These are phyloP conservation scores for Amaranthus palmeri DNA, from an alignment of 148 eudicot genomes.

Conservation along the genomic window DNA sequence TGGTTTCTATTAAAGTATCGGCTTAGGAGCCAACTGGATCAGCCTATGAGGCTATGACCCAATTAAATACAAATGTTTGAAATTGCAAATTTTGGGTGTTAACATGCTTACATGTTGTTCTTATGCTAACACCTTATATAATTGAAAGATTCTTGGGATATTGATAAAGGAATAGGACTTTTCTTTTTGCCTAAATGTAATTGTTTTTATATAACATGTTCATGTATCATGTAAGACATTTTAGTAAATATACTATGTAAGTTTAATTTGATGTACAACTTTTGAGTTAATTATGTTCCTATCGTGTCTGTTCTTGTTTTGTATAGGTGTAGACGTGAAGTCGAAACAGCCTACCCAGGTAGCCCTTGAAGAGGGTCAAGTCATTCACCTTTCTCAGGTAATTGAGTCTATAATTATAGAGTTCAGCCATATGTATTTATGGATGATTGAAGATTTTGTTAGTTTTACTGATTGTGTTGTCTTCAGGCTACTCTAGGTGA, in stretches of 20 bases:
- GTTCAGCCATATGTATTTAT: neutral
- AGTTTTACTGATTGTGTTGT: constrained; percentile 1
- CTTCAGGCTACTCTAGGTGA: constrained; percentile 69
- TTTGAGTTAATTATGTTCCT: neutral
- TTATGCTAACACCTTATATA: neutral
- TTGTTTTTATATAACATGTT: neutral
- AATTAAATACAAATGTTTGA: too few relatives aligned
- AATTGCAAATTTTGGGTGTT: neutral
- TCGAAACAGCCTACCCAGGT: constrained; percentile 47
- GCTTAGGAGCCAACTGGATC: too few relatives aligned
- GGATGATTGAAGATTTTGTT: neutral
- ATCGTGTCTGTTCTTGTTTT: neutral
- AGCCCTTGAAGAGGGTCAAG: constrained; percentile 23
- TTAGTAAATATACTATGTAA: neutral
- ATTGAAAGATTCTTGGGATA: too few relatives aligned
- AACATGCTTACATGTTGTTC: neutral
- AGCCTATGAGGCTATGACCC: too few relatives aligned
- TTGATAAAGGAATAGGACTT: neutral
- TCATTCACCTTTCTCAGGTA: constrained; percentile 76
- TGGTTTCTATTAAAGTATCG: too few relatives aligned
- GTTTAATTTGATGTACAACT: neutral
- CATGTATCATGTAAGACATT: neutral
- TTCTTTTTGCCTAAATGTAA: neutral
- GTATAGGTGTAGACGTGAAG: constrained; percentile 67
- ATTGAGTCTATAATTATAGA: neutral